Evolutionary conservation across 352 stramenopile genomes (phyloP), one percentile per base, ranked within the genome.

Genomic region (Phytopythium helicoides): DNA sequence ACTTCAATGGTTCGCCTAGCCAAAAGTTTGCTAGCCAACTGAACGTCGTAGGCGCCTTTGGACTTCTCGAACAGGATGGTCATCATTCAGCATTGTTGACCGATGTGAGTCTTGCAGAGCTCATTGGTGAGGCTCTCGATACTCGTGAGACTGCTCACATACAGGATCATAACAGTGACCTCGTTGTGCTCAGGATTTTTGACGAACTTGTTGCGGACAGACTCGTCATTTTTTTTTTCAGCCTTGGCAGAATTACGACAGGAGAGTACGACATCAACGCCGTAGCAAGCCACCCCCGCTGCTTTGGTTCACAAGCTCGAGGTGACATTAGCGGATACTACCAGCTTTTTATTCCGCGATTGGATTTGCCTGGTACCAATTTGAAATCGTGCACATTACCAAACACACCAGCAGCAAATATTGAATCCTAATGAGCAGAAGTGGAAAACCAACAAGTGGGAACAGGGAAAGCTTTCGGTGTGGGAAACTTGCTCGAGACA

Each of bases 11-110:
- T 86, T 86, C 23, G 67, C 69, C 19, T n/a, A n/a, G n/a, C n/a
- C n/a, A n/a, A n/a, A n/a, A n/a, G n/a, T n/a, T n/a, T n/a, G n/a
- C n/a, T n/a, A n/a, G 52, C 72, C 55, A 86, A 83, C 37, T 86
- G 75, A 23, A 48, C 56, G 51, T 83, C 71, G 41, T 61, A 33
- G 6, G 62, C 70, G 31, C 81, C 69, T 0, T 7, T 41, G 0
- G 64, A 66, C 16, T 60, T 50, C 14, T 48, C 39, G 52, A 71
- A 69, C 1, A 68, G 63, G 19, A 72, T 39, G 8, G 64, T 71
- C 33, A 75, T 68, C 37, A 79, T 58, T 66, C 69, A 26, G 69
- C 69, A 50, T 88, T 88, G 52, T 86, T 86, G 12, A 88, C 68
- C 4, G 86, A 47, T 39, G 42, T 69, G 63, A 50, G 64, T 46